Base-by-base conservation (phyloP, 441 rosid species). In the Populus hybrid region DNA sequence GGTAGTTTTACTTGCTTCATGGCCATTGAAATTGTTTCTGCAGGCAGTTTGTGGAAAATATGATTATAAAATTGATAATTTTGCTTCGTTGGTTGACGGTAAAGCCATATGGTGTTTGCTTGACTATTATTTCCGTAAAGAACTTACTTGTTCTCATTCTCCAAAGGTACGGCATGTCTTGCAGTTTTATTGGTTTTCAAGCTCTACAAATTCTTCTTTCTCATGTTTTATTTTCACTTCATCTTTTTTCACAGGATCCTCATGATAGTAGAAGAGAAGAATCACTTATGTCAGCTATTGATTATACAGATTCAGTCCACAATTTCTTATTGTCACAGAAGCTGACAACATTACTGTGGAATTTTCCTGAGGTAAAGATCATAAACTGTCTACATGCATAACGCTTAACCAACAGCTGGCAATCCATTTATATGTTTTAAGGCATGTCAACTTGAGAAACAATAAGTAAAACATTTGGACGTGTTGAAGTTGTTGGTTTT, bases 51-150 rank as follows among this genome's bases (percentile, higher is more conserved):
- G 97, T 35, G 80, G 81, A 79, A 86, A 85, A 64, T 89, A 92
- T 83, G 89, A 91, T 75, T 80, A 86, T 84, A 71, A 82, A 75
- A 74, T 91, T 72, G 89, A 87, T 63, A 78, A 77, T 71, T 85
- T 91, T 83, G 75, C 88, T 73, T 89, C 97, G 77, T 64, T 94
- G 84, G 87, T 85, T 71, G 95, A 95, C 78, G 98, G 99, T 79
- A 92, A 88, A 89, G 97, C 97, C 81, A 84, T 95, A 77, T 94
- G 98, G 99, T 95, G 95, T 82, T 82, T 95, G 85, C 97, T 95
- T 80, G 98, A 95, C 84, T 88, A 84, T 87, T 95, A 93, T 84
- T 94, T 95, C 81, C 87, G 91, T 71, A 94, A 86, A 85, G 97
- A 90, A 78, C 88, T 91, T 73, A 82, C 85, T 72, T 90, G 95